phyloP scores from a whole-genome alignment of 352 stramenopile genomes.

The Thraustochytrium sp. region DNA sequence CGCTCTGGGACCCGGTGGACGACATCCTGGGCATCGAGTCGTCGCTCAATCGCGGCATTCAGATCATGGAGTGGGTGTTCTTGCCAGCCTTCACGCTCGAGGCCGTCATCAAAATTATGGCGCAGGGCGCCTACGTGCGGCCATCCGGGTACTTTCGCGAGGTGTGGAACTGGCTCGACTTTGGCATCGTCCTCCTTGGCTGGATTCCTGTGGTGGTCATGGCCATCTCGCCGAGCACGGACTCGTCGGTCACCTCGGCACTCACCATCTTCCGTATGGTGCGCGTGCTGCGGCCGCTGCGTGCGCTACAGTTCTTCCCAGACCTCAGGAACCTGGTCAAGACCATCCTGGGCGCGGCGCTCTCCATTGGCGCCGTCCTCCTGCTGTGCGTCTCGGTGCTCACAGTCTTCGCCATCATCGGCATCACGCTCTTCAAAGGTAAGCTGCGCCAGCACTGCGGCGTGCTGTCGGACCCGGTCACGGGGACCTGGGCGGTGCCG shows the following conservation, averaged over 20 bases:
- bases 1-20: constrained; percentile 27
- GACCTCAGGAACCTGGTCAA: constrained; percentile 1
- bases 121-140: neutral
- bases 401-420: constrained; percentile 18
- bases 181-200: constrained; percentile 33
- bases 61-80: constrained; percentile 19
- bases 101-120: constrained; percentile 29
- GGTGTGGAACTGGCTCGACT: constrained; percentile 39
- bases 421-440: constrained; percentile 44
- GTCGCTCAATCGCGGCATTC: neutral
- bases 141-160: constrained; percentile 40
- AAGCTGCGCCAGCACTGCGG: constrained; percentile 39
- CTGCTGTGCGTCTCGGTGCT: neutral
- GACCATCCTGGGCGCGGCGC: neutral
- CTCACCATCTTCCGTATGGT: constrained; percentile 27
- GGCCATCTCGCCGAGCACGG: neutral
- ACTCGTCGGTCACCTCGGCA: neutral
- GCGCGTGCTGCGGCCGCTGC: neutral
- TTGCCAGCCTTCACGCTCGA: constrained; percentile 23
- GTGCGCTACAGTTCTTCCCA: constrained; percentile 31
- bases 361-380: constrained; percentile 10
- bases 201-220: constrained; percentile 15
- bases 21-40: neutral
- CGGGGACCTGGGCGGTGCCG: constrained; percentile 12
- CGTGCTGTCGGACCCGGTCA: neutral